Conservation (phyloP, 345 rosid species). For the Brassica napus region DNA sequence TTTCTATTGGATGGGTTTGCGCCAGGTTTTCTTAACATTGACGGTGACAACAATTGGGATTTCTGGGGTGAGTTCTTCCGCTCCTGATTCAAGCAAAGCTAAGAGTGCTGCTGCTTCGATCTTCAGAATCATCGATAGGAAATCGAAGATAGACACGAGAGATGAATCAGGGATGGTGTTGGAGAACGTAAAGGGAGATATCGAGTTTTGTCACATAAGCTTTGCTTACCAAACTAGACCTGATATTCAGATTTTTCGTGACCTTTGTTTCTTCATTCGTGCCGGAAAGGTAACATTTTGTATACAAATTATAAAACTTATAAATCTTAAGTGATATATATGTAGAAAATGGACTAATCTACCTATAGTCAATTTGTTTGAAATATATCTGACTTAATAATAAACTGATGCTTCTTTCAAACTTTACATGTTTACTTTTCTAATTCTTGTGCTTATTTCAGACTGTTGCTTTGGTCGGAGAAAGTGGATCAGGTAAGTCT, state of each 20-base stretch:
- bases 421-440: not conserved
- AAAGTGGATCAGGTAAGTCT: not conserved
- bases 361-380: not conserved
- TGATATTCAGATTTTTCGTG: constrained; percentile 54
- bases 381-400: not conserved
- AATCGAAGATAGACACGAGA: not conserved
- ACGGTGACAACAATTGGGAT: constrained; percentile 51
- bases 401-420: not conserved
- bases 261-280: constrained; percentile 49
- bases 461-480: not conserved
- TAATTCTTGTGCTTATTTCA: not conserved
- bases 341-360: no score
- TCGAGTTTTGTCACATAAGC: constrained; percentile 33
- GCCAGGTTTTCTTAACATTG: constrained; percentile 61
- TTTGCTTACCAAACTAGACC: constrained; percentile 65
- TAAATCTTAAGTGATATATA: not conserved
- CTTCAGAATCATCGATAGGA: not conserved
- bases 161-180: not conserved
- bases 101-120: not conserved
- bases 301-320: not conserved
- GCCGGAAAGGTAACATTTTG: constrained; percentile 51
- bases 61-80: constrained; percentile 52
- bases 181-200: not conserved
- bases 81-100: not conserved
- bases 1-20: not conserved